phyloP scores from a whole-genome alignment of 108 stramenopile genomes.

The Nannochloropsis gaditana region DNA sequence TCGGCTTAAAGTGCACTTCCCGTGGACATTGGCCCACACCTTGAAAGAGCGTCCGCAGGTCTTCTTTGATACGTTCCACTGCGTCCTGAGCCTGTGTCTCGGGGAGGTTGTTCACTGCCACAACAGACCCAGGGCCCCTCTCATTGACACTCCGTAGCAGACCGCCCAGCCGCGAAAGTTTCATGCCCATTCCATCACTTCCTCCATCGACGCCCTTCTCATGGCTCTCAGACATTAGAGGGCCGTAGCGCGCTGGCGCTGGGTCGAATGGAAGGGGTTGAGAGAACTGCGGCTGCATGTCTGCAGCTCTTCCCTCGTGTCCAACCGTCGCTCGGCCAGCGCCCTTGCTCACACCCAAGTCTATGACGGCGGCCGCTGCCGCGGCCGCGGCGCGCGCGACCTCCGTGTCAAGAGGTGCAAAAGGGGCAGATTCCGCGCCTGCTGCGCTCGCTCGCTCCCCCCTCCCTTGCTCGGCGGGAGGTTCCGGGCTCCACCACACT shows the following conservation, averaged over 20 bases:
- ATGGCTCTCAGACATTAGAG: neutral
- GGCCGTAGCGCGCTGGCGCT: neutral
- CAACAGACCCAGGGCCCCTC: neutral
- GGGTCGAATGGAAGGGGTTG: neutral
- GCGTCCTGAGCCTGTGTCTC: neutral
- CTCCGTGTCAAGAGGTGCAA: neutral
- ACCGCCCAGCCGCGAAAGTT: neutral
- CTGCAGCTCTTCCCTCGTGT: neutral
- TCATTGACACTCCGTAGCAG: neutral
- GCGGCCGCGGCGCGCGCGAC: neutral
- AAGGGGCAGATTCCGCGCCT: neutral
- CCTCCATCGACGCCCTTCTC: neutral
- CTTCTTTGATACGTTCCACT: neutral
- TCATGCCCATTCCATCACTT: neutral
- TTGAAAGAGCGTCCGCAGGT: neutral
- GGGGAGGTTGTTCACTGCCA: constrained; percentile 8
- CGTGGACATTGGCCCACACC: neutral
- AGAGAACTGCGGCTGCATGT: neutral
- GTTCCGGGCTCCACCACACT: constrained; percentile 3
- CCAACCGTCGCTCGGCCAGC: neutral
- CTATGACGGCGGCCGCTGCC: neutral
- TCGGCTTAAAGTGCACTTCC: neutral
- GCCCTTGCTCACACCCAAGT: neutral
- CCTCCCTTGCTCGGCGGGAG: neutral
- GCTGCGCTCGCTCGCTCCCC: neutral